Percentiles rank a stretch among this genome's conserved stretches.
These are phyloP conservation scores for Arabidopsis hybrid DNA, from an alignment of 441 rosid genomes.

Conservation along the genomic window DNA sequence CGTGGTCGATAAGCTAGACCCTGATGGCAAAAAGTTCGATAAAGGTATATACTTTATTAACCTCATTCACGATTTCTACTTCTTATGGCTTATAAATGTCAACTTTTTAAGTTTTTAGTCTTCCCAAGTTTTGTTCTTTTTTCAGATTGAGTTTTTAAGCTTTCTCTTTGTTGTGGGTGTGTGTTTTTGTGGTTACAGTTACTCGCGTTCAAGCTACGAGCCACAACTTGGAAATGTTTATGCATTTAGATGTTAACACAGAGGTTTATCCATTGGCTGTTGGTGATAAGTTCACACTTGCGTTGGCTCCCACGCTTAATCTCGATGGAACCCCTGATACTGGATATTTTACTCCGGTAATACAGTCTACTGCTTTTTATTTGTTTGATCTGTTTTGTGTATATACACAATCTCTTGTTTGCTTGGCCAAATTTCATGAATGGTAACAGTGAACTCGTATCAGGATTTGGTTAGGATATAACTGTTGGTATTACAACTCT, in stretches of 20 bases:
- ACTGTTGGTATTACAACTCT: background rate
- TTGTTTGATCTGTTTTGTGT: background rate
- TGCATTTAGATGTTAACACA: slow-evolving; percentile 86
- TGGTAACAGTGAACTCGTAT: background rate
- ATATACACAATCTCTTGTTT: background rate
- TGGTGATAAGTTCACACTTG: slow-evolving; percentile 64
- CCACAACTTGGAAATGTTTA: slow-evolving; percentile 80
- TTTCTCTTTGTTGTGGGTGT: background rate
- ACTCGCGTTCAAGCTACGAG: slow-evolving; percentile 83
- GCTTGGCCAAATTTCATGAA: background rate
- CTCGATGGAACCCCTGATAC: slow-evolving; percentile 89
- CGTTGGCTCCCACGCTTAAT: slow-evolving; percentile 76
- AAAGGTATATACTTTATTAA: slow-evolving; percentile 50
- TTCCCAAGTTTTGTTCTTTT: background rate
- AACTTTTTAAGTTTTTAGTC: background rate
- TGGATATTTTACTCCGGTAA: slow-evolving; percentile 49
- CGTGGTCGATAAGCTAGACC: slow-evolving; percentile 58
- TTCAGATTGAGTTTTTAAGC: background rate
- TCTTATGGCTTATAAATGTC: background rate
- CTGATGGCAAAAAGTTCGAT: slow-evolving; percentile 79
- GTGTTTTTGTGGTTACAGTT: slow-evolving; percentile 51
- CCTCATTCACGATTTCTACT: background rate
- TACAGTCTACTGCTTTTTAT: background rate
- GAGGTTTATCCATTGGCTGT: slow-evolving; percentile 73
- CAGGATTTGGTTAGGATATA: background rate